These are phyloP conservation scores for Pleurotus sapidus DNA, from an alignment of 768 basidiomycete species.

Conservation along the genomic window DNA sequence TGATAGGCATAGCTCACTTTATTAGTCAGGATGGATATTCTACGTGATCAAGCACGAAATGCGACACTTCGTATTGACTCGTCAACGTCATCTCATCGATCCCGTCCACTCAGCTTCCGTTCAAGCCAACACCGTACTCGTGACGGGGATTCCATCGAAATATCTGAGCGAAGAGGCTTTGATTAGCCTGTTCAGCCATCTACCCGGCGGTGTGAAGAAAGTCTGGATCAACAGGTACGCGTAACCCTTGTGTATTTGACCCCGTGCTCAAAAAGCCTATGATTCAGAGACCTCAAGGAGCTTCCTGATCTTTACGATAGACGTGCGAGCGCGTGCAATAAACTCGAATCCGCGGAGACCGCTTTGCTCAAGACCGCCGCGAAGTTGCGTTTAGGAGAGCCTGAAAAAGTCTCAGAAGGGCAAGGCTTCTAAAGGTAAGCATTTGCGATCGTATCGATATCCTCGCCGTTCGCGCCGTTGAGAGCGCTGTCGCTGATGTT, in stretches of 20 bases:
- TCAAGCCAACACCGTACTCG: conserved; percentile 86
- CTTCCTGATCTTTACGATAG: conserved; percentile 82
- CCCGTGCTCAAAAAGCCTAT: too few species aligned
- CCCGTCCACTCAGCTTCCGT: conserved; percentile 70
- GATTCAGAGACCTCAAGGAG: conserved; percentile 72
- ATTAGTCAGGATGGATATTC: conserved; percentile 72
- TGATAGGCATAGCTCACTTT: background rate
- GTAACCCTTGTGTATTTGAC: background rate
- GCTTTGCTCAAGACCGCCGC: conserved; percentile 70
- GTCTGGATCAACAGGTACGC: conserved; percentile 88
- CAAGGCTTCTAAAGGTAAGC: background rate
- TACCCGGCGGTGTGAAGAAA: conserved; percentile 88
- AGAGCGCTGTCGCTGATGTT: too few species aligned
- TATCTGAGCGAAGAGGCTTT: conserved; percentile 74
- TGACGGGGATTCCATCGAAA: conserved; percentile 83
- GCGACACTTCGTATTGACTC: conserved; percentile 70
- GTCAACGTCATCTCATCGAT: conserved; percentile 81
- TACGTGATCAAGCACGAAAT: conserved; percentile 83
- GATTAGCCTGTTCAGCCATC: conserved; percentile 64
- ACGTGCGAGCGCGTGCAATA: conserved; percentile 66
- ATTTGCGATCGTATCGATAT: too few species aligned
- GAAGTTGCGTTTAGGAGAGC: conserved; percentile 62
- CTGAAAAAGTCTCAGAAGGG: conserved; percentile 32
- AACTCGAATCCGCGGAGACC: conserved; percentile 88
- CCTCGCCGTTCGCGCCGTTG: too few species aligned